Base-by-base conservation (phyloP, 352 stramenopile species). In the Pythium myriotylum region DNA sequence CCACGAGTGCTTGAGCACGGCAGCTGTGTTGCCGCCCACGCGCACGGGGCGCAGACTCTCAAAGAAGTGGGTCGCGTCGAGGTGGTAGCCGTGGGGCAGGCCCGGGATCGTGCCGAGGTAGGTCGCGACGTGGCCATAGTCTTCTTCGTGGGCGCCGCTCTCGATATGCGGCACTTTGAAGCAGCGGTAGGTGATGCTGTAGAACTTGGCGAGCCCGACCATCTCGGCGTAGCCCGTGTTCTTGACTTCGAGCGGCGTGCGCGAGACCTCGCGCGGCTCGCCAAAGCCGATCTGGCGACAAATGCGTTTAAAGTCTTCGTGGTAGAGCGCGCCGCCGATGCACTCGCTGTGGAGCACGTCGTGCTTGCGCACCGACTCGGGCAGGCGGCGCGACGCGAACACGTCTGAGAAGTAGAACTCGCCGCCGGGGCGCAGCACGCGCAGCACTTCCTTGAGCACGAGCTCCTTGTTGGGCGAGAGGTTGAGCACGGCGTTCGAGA, bases 401-500 rank as follows among this genome's bases (percentile, higher is more conserved):
- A 97, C 89, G 59, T 98, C 92, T 0, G 82, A 96, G 68, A 98
- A 97, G 64, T 97, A 94, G 26, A 98, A 70, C 69, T 97, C 91
- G 29, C 92, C 92, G 29, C 92, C 92, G 9, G 72, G 68, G 45
- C 94, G 95, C 1, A 98, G 65, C 8, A 96, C 67, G 40, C 84
- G 72, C 47, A 85, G 81, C 27, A 89, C 94, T 45, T 92, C 77
- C 37, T 88, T 83, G 53, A 98, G 71, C 9, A 97, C 92, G 16
- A 81, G 76, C 51, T 92, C 77, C 72, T 97, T 98, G 67, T 97
- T 87, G n/a, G 88, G 82, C 59, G 84, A 95, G 0, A 97, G 69
- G 61, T 97, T 98, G 56, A 98, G 93, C 9, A 97, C 90, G 54
- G 89, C 97, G 74, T 98, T 98, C 40, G 79, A 92, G 54, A 97